phyloP scores from a whole-genome alignment of 202 grass and related monocot species.

The Digitaria exilis region DNA sequence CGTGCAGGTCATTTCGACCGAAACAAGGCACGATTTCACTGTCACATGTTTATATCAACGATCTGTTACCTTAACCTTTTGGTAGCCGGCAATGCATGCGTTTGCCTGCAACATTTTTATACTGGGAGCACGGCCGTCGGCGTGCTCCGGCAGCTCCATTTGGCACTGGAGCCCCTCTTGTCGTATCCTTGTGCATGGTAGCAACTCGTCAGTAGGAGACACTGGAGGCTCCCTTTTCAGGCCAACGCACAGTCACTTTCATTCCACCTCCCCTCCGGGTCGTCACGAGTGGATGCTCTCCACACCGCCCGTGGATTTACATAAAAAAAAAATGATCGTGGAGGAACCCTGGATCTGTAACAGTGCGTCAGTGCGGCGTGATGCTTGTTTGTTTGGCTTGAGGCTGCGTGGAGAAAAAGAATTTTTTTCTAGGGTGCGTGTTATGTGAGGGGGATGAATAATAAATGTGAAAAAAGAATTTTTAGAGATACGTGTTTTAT shows the following conservation, averaged over 20 bases:
- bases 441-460: too few relatives aligned
- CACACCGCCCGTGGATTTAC: neutral
- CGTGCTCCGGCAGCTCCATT: constrained; percentile 42
- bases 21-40: neutral
- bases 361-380: neutral
- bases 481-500: too few relatives aligned
- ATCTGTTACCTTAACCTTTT: neutral
- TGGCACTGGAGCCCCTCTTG: constrained; percentile 24
- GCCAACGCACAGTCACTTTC: constrained; percentile 40
- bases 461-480: too few relatives aligned
- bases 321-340: too few relatives aligned
- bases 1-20: constrained; percentile 9
- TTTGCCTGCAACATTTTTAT: constrained; percentile 7
- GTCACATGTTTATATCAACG: neutral
- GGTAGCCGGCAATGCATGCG: neutral
- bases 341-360: neutral
- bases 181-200: neutral
- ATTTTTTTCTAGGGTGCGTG: too few relatives aligned
- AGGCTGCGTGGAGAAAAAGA: too few relatives aligned
- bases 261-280: too few relatives aligned
- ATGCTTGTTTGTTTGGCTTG: too few relatives aligned
- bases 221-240: constrained; percentile 22
- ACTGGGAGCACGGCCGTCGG: neutral
- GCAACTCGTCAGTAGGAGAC: neutral
- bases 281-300: neutral